Base-by-base conservation (phyloP, 2,329 filamentous ascomycete species). In the Didymellaceae sp. region DNA sequence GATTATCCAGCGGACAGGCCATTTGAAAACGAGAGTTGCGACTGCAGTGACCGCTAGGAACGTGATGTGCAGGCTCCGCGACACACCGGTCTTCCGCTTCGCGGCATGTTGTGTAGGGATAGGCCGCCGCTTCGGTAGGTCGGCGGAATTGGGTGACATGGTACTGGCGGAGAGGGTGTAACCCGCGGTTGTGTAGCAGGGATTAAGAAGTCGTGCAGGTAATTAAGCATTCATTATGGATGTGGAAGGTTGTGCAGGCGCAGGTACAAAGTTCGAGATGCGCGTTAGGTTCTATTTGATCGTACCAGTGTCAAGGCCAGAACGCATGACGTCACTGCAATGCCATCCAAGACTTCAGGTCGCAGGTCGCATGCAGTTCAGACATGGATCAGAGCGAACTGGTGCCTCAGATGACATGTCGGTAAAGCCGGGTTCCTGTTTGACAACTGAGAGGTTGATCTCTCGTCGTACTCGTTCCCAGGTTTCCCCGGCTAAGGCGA, bases 1-100 rank as follows among this genome's bases (percentile, higher is more conserved):
- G 11, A 77, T 22, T 2, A 74, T 50, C 76, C 75, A 78, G 52
- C 68, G 61, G 25, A 58, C 25, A 8, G 59, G 57, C 62, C 62
- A 66, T 35, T 14, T 16, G 22, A 53, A 53, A 3, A 16, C n/a
- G 7, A 53, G 26, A 2, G 44, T 17, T 24, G 44, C 38, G 24
- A 42, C 28, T 31, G 44, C 39, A 6, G 39, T 38, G 9, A 17
- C 22, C 2, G 39, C 49, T 9, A 53, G 39, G 44, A 53, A 53
- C 1, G 22, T 31, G 28, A 47, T 22, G 17, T 53, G 49, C 8
- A 53, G 49, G 16, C 11, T 44, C 4, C 10, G 17, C 6, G 49
- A 26, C 10, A 53, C 38, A 8, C 49, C 44, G 14, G 49, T 40
- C 24, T 40, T 42, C 24, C 28, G 44, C 20, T 53, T 52, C 18